Evolutionary conservation across 345 rosid genomes (phyloP), one percentile per base, ranked within the genome.

Genomic region (Euphorbia pulcherrima): DNA sequence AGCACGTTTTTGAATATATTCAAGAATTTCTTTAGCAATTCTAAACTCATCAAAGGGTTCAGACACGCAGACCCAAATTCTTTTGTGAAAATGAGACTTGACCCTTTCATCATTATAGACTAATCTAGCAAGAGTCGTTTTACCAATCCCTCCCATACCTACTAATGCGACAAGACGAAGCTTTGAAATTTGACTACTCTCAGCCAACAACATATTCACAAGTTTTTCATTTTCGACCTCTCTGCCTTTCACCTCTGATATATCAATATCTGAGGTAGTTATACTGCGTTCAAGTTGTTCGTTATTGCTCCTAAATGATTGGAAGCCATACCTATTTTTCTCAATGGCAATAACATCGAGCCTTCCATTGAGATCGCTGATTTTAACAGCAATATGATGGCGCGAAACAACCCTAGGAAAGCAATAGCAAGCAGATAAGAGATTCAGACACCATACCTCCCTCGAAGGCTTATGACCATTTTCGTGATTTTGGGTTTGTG

Each of bases 51-150:
- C 54, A 26, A 72, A 64, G 11, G 70, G 58, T 8, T 65, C 40
- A 6, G 74, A 71, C 8, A 64, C 69, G 41, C 75, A 65, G 6
- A 72, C 70, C 75, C 75, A 72, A 1, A 72, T 58, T 9, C 27
- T 65, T 37, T 33, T 48, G 0, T 48, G 9, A 28, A 65, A 65
- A n/a, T 65, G 7, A 3, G 11, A 5, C 1, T 4, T 1, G 28
- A 72, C 37, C 1, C 7, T 0, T 0, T 5, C 4, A 30, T 72
- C 53, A 17, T 64, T 72, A 3, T 35, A 72, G 44, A 37, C 37
- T 4, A 65, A 55, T 46, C 37, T 18, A 2, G 65, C 65, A 0
- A 62, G 46, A 26, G 75, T 58, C 21, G 75, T 67, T 41, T 54
- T 67, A 0, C 70, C 62, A 23, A 67, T 53, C 5, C 70, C 70